Conservation (phyloP, 1,139 yeast species). For the Yarrowia galli region DNA sequence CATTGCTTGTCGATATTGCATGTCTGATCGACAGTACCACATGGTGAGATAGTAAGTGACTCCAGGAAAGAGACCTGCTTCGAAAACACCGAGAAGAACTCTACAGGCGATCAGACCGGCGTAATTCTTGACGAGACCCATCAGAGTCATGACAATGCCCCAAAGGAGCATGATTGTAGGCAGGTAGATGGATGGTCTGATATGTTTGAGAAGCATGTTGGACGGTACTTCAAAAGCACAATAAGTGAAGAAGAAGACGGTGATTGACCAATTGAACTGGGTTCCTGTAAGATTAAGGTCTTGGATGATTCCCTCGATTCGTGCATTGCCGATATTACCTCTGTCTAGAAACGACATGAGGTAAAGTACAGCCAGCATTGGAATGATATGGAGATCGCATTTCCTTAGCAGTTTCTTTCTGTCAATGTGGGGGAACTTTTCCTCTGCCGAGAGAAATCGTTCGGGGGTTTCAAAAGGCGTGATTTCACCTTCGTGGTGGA, state of each 20-base stretch:
- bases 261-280: constrained; percentile 62
- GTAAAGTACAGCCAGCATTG: constrained; percentile 56
- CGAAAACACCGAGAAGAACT: constrained; percentile 64
- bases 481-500: constrained; percentile 2
- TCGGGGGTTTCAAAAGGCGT: background rate
- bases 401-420: constrained; percentile 35
- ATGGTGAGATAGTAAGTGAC: constrained; percentile 45
- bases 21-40: constrained; percentile 51
- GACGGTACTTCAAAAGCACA: constrained; percentile 64
- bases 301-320: constrained; percentile 62
- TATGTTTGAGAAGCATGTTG: constrained; percentile 47
- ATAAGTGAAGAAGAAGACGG: constrained; percentile 65
- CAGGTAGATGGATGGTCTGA: constrained; percentile 54
- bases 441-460: background rate
- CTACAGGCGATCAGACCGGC: constrained; percentile 64
- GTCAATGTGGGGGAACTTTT: constrained; percentile 29
- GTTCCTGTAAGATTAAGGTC: constrained; percentile 59
- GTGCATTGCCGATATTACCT: constrained; percentile 51
- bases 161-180: constrained; percentile 59
- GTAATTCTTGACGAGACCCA: constrained; percentile 62
- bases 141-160: constrained; percentile 65
- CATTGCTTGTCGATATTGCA: constrained; percentile 62
- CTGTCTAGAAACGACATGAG: constrained; percentile 40
- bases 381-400: constrained; percentile 44
- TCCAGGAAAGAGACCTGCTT: constrained; percentile 54